A percentile compares a stretch with the other conserved stretches of the same genome.
Conservation (phyloP, 208 protist species). For the Borovskyia barvae region DNA sequence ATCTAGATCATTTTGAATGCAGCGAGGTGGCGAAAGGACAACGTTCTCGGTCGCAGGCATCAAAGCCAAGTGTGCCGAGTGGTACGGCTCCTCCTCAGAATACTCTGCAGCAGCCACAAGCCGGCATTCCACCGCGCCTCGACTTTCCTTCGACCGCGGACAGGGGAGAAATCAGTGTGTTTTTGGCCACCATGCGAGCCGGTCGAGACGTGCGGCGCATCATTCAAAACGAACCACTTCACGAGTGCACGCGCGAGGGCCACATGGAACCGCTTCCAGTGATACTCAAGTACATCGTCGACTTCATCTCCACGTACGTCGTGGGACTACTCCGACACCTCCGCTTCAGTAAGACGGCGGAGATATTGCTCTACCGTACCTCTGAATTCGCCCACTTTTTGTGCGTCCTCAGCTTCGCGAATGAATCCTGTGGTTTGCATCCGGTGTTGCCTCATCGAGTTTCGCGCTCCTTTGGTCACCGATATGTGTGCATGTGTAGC, state of each 20-base stretch:
- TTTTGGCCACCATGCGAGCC: constrained; percentile 45
- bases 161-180: constrained; percentile 49
- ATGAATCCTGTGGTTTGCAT: constrained; percentile 69
- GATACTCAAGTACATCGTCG: constrained; percentile 7
- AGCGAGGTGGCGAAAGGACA: background rate
- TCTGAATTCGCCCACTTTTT: constrained; percentile 69
- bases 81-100: background rate
- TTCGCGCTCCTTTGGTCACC: constrained; percentile 13
- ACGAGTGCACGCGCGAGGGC: background rate
- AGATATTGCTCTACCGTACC: constrained; percentile 29
- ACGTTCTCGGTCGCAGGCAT: background rate
- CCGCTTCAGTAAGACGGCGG: constrained; percentile 34
- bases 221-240: constrained; percentile 22
- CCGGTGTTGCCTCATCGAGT: constrained; percentile 62
- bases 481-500: constrained; percentile 56
- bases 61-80: constrained; percentile 3
- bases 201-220: constrained; percentile 44
- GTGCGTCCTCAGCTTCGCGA: constrained; percentile 43
- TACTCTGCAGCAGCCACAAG: background rate
- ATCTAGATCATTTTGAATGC: constrained; percentile 9
- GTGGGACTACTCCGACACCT: constrained; percentile 26
- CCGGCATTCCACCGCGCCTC: constrained; percentile 60
- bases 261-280: constrained; percentile 19
- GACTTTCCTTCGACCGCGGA: constrained; percentile 73
- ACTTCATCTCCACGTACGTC: constrained; percentile 20